phyloP scores from a whole-genome alignment of 495 filamentous ascomycete species.

The Rostrohypoxylon terebratum region DNA sequence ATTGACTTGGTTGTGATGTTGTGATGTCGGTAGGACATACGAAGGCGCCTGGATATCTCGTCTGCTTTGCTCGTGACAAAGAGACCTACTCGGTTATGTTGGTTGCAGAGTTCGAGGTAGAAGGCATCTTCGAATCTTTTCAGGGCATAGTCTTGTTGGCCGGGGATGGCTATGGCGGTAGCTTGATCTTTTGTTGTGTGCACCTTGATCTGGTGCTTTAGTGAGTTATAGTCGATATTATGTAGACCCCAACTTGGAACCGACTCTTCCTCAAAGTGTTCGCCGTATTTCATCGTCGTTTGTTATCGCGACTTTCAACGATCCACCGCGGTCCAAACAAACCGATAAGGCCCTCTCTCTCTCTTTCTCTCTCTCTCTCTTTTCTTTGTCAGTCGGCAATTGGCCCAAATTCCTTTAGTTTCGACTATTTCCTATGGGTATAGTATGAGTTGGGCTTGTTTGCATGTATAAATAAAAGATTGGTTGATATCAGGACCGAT shows the following conservation, averaged over 20 bases:
- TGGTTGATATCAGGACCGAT: background rate
- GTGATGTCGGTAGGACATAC: slow-evolving; percentile 53
- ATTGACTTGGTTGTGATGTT: slow-evolving; percentile 28
- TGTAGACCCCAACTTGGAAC: slow-evolving; percentile 67
- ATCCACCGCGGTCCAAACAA: slow-evolving; percentile 23
- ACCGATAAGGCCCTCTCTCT: slow-evolving; percentile 17
- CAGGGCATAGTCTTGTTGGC: slow-evolving; percentile 64
- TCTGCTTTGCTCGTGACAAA: slow-evolving; percentile 79
- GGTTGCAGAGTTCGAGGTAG: slow-evolving; percentile 68
- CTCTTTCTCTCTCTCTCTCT: no score
- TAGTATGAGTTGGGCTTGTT: slow-evolving; percentile 20
- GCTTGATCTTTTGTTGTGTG: slow-evolving; percentile 71
- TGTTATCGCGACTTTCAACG: slow-evolving; percentile 23
- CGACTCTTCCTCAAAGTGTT: slow-evolving; percentile 68
- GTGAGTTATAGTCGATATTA: slow-evolving; percentile 82
- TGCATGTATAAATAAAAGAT: slow-evolving; percentile 21
- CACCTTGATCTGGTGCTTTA: slow-evolving; percentile 78
- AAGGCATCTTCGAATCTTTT: slow-evolving; percentile 71
- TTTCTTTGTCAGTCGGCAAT: background rate
- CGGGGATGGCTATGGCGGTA: slow-evolving; percentile 74
- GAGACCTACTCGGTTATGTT: slow-evolving; percentile 75
- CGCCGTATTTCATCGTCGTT: slow-evolving; percentile 73
- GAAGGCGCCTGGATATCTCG: slow-evolving; percentile 71
- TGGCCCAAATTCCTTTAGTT: slow-evolving; percentile 1
- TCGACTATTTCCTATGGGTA: slow-evolving; percentile 10